A percentile compares a stretch with the other conserved stretches of the same genome.
phyloP scores from a whole-genome alignment of 805 yeast species.

The Spencermartinsiella europaea region DNA sequence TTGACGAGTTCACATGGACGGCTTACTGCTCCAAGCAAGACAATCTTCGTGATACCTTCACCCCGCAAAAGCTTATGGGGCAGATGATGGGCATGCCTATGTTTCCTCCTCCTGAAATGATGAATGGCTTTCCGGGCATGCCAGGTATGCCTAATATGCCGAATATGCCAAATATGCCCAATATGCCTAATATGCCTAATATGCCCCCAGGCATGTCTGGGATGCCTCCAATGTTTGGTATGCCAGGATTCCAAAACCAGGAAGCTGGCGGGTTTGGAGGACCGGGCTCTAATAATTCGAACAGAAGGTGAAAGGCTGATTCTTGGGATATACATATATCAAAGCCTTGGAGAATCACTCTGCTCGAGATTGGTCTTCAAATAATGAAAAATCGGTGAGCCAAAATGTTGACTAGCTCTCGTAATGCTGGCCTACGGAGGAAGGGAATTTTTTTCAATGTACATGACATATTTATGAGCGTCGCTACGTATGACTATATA shows the following conservation, averaged over 20 bases:
- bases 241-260: neutral
- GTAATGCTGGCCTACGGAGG: no score
- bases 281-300: neutral
- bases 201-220: no score
- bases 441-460: no score
- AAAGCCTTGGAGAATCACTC: no score
- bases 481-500: no score
- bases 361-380: no score
- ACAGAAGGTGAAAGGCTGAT: neutral
- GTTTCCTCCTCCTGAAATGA: slow-evolving; percentile 33
- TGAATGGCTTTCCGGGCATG: slow-evolving; percentile 12
- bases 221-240: neutral
- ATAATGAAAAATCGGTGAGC: no score
- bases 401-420: no score
- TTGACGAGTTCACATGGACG: slow-evolving; percentile 94
- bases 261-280: neutral
- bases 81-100: slow-evolving; percentile 17
- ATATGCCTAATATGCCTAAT: slow-evolving; percentile 6
- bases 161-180: slow-evolving; percentile 8
- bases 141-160: slow-evolving; percentile 32
- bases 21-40: slow-evolving; percentile 88
- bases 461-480: no score
- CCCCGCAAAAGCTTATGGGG: slow-evolving; percentile 68
- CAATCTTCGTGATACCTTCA: slow-evolving; percentile 68
- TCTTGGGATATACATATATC: no score